Base-by-base conservation (phyloP, 805 yeast species). In the Ogataea pignaliae region DNA sequence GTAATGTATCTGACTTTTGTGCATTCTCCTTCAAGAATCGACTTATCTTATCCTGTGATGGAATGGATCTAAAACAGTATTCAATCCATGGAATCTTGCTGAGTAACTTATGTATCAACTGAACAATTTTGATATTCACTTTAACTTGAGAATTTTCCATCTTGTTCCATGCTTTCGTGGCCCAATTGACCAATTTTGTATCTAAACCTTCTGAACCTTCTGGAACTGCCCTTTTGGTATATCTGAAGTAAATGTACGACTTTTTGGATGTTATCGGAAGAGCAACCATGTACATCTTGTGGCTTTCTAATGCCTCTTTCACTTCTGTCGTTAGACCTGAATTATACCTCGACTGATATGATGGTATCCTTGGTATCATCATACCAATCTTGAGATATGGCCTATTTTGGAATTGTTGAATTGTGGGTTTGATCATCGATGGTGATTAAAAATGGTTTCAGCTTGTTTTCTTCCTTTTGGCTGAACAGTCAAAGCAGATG, bases 61-160 rank as follows among this genome's bases (percentile, higher is more conserved):
- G 97, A 18, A 91, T 76, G 2, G 91, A 76, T 47, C 79, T 71
- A 46, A 90, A 68, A 37, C 88, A 77, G 55, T 78, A 76, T 57
- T 90, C 98, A 51, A 83, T 81, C 78, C 91, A 90, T 2, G 91
- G 88, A 7, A 86, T 78, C 17, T 78, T 71, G 41, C 77, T 75
- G 52, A 89, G 61, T 34, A 84, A 69, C 43, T 60, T 62, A 36
- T 76, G 72, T 13, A 83, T 75, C 48, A 69, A 68, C 3, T 57
- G 40, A 2, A 85, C 88, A 37, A 89, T 73, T 42, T 69, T 72
- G 50, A 74, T 68, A 61, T 88, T 88, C 55, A 83, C 64, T 10
- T 68, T 57, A 33, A 70, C 65, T 2, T 81, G 71, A 1, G 95
- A 83, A 1, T 63, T 59, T 36, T 69, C 72, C 59, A 90, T 61